Conservation (phyloP, 345 rosid species). For the Toxicodendron radicans region DNA sequence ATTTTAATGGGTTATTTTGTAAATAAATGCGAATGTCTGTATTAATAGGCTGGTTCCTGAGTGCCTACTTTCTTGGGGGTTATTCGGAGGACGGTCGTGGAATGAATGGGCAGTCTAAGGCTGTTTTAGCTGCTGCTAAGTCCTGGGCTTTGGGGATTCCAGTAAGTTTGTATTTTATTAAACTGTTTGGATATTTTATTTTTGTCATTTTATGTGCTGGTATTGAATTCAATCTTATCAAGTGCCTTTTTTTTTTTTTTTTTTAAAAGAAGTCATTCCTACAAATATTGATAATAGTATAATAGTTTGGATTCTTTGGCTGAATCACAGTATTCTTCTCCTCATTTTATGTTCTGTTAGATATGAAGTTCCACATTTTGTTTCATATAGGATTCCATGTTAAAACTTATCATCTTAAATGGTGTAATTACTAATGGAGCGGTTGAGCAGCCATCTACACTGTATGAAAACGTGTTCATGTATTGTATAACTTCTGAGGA, state of each 20-base stretch:
- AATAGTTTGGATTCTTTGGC: not conserved
- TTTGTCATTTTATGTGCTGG: not conserved
- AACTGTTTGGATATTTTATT: not conserved
- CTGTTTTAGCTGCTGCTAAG: constrained; percentile 68
- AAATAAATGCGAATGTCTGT: not conserved
- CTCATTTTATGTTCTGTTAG: not conserved
- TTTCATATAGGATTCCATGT: not conserved
- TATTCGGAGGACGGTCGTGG: constrained; percentile 85
- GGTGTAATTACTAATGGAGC: not conserved
- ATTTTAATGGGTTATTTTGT: not conserved
- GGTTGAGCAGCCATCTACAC: not conserved
- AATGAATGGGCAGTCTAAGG: constrained; percentile 70
- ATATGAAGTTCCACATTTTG: not conserved
- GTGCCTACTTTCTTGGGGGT: constrained; percentile 93
- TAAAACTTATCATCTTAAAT: not conserved
- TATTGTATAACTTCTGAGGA: not conserved
- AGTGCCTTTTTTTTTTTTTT: too few relatives aligned
- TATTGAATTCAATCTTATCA: constrained; percentile 2
- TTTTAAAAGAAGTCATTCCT: not conserved
- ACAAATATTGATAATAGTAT: not conserved
- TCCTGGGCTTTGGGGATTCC: constrained; percentile 87
- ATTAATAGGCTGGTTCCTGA: constrained; percentile 79
- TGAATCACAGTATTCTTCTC: not conserved
- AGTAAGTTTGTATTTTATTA: constrained; percentile 42
- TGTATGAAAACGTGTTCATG: not conserved